Evolutionary conservation across 345 rosid species (phyloP).

Genomic region (Euphorbia pulcherrima): DNA sequence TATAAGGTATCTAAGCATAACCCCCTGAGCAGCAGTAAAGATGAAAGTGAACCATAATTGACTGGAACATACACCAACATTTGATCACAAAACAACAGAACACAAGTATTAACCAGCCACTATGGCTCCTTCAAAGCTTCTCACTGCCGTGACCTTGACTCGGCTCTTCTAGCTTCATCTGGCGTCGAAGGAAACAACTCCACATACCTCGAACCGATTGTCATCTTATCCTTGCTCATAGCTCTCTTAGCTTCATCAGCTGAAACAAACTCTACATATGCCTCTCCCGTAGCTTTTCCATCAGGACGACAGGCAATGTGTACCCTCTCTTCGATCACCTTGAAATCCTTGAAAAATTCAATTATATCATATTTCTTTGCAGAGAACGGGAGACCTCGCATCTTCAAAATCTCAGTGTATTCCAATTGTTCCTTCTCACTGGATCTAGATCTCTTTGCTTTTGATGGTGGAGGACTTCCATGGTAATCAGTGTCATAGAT

Average conservation of each 20-base stretch:
- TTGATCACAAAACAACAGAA: background rate
- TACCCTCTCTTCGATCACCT: conserved; percentile 51
- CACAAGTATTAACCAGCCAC: background rate
- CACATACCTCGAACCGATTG: conserved; percentile 76
- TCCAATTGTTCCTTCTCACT: conserved; percentile 71
- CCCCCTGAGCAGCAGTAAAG: background rate
- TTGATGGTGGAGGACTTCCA: conserved; percentile 71
- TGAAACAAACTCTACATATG: conserved; percentile 76
- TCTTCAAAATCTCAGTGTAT: conserved; percentile 72
- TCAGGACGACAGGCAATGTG: conserved; percentile 85
- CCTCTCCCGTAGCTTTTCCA: conserved; percentile 95
- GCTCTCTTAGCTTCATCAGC: conserved; percentile 76
- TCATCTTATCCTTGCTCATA: conserved; percentile 87
- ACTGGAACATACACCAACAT: background rate
- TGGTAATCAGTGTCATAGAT: conserved; percentile 60
- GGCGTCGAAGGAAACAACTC: conserved; percentile 81
- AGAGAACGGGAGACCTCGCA: conserved; percentile 90
- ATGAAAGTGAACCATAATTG: background rate
- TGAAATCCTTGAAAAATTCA: conserved; percentile 65
- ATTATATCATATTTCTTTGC: conserved; percentile 58
- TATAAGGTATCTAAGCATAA: conserved; percentile 4
- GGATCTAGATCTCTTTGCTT: conserved; percentile 57
- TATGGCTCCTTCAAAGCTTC: background rate
- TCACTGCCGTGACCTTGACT: conserved; percentile 91
- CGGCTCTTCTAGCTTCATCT: conserved; percentile 81